Base-by-base conservation (phyloP, 768 basidiomycete species). In the Hericium rajendrae region DNA sequence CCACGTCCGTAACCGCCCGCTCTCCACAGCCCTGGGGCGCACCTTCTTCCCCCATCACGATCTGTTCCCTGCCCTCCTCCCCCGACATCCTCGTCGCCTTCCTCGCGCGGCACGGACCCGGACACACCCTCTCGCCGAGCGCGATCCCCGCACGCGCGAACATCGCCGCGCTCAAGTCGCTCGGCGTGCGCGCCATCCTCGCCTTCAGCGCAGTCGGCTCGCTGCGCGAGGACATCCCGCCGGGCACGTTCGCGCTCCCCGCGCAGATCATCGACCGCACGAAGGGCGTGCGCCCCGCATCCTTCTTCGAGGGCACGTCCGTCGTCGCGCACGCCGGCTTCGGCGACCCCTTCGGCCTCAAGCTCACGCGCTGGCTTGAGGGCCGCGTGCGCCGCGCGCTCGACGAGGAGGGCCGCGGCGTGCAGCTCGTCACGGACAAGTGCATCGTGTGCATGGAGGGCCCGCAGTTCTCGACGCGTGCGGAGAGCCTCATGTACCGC, bases 181-280 rank as follows among this genome's bases (percentile, higher is more conserved):
- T 98, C 63, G 95, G 95, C 43, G 89, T 93, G 8, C 82, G 85
- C 61, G 90, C 84, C 51, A 82, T 98, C 68, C 76, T 98, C 62
- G 93, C 94, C 6, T 98, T 98, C 78, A 90, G 88, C 39, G 94
- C 95, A 16, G 95, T 98, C 48, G 95, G 95, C 26, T 94, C 91
- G 9, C 79, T 99, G 11, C 82, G 92, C 46, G 95, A 99, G 69
- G 93, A 97, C 66, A 91, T 97, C 70, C 70, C 82, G 37, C 94
- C 94, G 0, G 94, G 95, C 24, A 84, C 92, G 59, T 93, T 97
- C 70, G 77, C 82, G 54, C 81, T 98, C 46, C 94, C 94, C 2
- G 77, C 79, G 38, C 94, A 97, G 71, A 88, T 97, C 74, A 97
- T 98, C 70, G 95, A 98, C 70, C 82, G 95, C 54, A 97, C 94